These are phyloP conservation scores for Epichloe elymi DNA, from an alignment of 2,329 filamentous ascomycete genomes.

Conservation along the genomic window DNA sequence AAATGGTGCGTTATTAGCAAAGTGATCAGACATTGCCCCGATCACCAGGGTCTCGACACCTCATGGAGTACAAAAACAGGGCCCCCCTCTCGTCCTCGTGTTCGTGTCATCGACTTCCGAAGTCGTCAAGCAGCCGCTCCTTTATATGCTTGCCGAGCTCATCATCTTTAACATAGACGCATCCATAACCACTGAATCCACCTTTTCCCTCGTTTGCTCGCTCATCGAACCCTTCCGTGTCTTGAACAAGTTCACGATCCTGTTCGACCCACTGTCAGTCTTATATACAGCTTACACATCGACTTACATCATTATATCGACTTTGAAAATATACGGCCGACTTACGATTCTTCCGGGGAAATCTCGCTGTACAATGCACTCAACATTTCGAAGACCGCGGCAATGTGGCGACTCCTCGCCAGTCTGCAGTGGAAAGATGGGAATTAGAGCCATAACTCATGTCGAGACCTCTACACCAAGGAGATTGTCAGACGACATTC, in stretches of 20 bases:
- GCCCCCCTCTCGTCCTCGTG: slow-evolving; percentile 13
- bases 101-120: slow-evolving; percentile 11
- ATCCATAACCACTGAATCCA: slow-evolving; percentile 12
- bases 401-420: slow-evolving; percentile 8
- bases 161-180: slow-evolving; percentile 10
- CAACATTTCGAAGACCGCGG: slow-evolving; percentile 6
- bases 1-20: slow-evolving; percentile 16
- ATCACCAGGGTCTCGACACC: slow-evolving; percentile 14
- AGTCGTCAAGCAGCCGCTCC: slow-evolving; percentile 7
- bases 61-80: slow-evolving; percentile 19
- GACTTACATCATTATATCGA: neutral
- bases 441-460: slow-evolving; percentile 10
- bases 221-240: slow-evolving; percentile 1
- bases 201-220: slow-evolving; percentile 12
- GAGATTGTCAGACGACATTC: slow-evolving; percentile 11
- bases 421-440: slow-evolving; percentile 10
- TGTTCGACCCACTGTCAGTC: neutral
- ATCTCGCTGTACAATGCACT: slow-evolving; percentile 4
- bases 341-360: neutral
- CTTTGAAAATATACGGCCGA: neutral
- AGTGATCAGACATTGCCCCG: slow-evolving; percentile 10
- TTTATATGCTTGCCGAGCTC: slow-evolving; percentile 11
- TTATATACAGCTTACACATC: slow-evolving; percentile 3
- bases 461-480: slow-evolving; percentile 9
- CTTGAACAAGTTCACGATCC: slow-evolving; percentile 1